phyloP scores from a whole-genome alignment of 78 protist genomes.

The Dictyostelium firmibasis region DNA sequence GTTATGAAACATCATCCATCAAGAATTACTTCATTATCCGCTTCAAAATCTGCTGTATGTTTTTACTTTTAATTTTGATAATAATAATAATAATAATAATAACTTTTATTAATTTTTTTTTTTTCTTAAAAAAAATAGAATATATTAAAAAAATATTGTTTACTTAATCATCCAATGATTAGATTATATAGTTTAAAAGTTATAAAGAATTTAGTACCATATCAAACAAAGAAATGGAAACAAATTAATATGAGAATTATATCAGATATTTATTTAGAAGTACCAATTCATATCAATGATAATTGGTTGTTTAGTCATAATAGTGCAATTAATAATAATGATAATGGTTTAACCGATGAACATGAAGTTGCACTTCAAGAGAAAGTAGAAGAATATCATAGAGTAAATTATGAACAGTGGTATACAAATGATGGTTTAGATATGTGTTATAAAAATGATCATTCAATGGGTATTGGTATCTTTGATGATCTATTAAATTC shows the following conservation, averaged over 20 bases:
- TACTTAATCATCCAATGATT: slow-evolving; percentile 13
- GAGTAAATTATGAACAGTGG: slow-evolving; percentile 52
- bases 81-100: no score
- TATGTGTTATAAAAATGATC: not conserved
- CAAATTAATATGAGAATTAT: slow-evolving; percentile 62
- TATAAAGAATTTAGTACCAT: slow-evolving; percentile 50
- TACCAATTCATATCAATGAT: slow-evolving; percentile 72
- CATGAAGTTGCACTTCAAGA: slow-evolving; percentile 24
- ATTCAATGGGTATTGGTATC: slow-evolving; percentile 8
- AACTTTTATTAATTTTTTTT: no score
- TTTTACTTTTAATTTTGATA: no score
- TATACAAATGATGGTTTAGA: not conserved
- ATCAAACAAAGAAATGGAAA: slow-evolving; percentile 61
- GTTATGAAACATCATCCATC: slow-evolving; percentile 49
- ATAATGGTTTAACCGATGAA: not conserved
- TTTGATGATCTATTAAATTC: not conserved
- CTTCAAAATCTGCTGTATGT: slow-evolving; percentile 65
- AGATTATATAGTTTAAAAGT: slow-evolving; percentile 61
- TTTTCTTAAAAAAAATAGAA: slow-evolving; percentile 1
- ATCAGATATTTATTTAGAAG: slow-evolving; percentile 67
- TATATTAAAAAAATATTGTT: slow-evolving; percentile 46
- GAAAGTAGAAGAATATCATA: slow-evolving; percentile 63
- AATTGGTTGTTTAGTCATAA: slow-evolving; percentile 40
- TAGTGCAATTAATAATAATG: not conserved
- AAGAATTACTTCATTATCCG: slow-evolving; percentile 28